Evolutionary conservation across 1,284 basidiomycete genomes (phyloP), one percentile per base, ranked within the genome.

Genomic region (Fomitopsis schrenkii): DNA sequence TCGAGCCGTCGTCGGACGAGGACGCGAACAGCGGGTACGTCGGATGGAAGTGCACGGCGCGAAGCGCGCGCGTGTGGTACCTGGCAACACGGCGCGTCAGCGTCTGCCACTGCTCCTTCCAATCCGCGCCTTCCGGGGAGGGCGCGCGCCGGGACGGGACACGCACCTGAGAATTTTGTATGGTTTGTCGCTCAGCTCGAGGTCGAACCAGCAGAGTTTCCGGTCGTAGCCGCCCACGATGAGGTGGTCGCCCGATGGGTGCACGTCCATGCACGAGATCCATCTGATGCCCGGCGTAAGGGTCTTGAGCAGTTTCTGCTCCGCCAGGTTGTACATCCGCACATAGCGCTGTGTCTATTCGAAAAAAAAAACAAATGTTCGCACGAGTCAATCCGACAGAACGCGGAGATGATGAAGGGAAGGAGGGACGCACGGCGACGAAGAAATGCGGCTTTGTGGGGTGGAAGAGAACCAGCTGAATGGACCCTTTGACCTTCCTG

Each of bases 181-280:
- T 1, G 97, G 97, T 74, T 97, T 95, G 67, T 92, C 90, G 69
- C 90, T 93, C 59, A 99, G 85, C 72, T 99, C 97, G 62, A 99
- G 80, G 79, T 99, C 97, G 76, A 99, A 99, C 97, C 97, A 99
- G 71, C 94, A 95, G 17, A 99, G 79, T 75, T 98, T 97, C 68
- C 94, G 91, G 79, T 99, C 97, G 77, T 99, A 99, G 58, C 93
- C 93, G 63, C 97, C 97, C 48, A 99, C 92, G 66, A 99, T 93
- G 64, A 99, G 79, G 79, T 99, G 95, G 71, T 98, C 95, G 45
- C 95, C 95, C 57, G 89, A 89, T 7, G 97, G 94, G 76, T 99
- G 97, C 22, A 99, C 85, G 74, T 98, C 95, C 86, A 99, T 88
- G 9, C 87, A 93, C 38, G 94, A 97, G 71, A 99, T 98, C 97